Evolutionary conservation across 2,329 filamentous ascomycete genomes (phyloP), one percentile per base, ranked within the genome.

Genomic region (Endoconidiophora polonica): DNA sequence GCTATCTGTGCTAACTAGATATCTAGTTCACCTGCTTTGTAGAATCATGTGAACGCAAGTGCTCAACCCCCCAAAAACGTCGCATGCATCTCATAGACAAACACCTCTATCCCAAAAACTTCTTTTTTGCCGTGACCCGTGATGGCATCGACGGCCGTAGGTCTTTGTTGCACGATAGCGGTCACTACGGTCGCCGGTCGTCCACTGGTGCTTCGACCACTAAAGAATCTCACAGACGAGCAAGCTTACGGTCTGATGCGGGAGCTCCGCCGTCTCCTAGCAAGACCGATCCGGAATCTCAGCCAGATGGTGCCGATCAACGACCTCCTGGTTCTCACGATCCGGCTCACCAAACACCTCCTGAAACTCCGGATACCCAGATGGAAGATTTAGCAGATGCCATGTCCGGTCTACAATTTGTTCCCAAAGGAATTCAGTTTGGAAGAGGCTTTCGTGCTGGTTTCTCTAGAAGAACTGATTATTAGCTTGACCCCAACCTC

Each of bases 51-150:
- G 85, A 91, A 53, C 77, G 83, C 56, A 80, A 86, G 61, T 95
- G 88, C 66, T 78, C 76, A 50, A 87, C 84, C 3, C 79, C 83
- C 26, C 79, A 85, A 59, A 96, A 94, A 65, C 77, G 91, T 42
- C 75, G 85, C 33, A 77, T 86, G 62, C 90, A 98, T 68, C 71
- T 94, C 56, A 86, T 94, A 57, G 88, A 94, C 68, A 95, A 94
- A 66, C 91, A 98, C 64, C 74, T 81, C 66, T 98, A 91, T 60
- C 90, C 88, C 9, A 79, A 77, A 61, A 83, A 85, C 58, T 94
- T 87, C 65, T 90, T 93, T 64, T 94, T 93, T 59, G 77, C 79
- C 46, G 76, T 96, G 48, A 82, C 93, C 2, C 85, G 87, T 56
- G 79, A 86, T 54, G 91, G 91, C n/a, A 84, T 95, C 54, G 90